Base-by-base conservation (phyloP, 176 grass and related monocot species). In the Bonia amplexicaulis region DNA sequence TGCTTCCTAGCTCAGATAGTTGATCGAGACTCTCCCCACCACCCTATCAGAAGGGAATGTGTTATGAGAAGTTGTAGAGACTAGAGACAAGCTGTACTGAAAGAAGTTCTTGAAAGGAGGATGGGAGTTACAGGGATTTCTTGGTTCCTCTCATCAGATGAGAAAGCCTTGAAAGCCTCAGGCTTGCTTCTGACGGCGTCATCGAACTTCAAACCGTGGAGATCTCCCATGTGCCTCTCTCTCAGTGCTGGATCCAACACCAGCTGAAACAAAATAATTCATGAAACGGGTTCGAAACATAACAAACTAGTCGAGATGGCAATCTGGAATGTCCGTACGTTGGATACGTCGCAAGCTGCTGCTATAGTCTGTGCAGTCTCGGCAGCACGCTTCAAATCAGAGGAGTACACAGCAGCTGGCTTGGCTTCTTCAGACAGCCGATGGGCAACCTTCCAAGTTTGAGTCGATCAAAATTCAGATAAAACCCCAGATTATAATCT, bases 181-280 rank as follows among this genome's bases (percentile, higher is more conserved):
- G 91, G 94, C 12, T 86, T 90, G 67, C 51, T 69, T 62, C 74
- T 96, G 78, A 29, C 41, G 19, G 94, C 88, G 40, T 92, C 90
- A n/a, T 59, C 66, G 12, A 78, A 74, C 59, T 54, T 90, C 81
- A 87, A 25, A 0, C 92, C 94, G 27, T 97, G 92, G 51, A 97
- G 80, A 85, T 89, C 74, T 44, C 94, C 94, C 37, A 97, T 87
- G 82, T 94, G 80, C 64, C 90, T 92, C n/a, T 97, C 94, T 55
- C 88, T 89, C 42, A 97, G 66, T 44, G 45, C 61, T 46, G 33
- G 58, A 85, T 88, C 81, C 19, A 92, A 22, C 59, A 92, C 66
- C 65, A 94, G 80, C 94, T 94, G 71, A 77, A 71, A 64, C 61
- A 71, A 71, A 29, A 41, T 11, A 17, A 33, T 2, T 15, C 19